Percentiles rank a stretch among this genome's conserved stretches.
These are phyloP conservation scores for Trametes elegans DNA, from an alignment of 768 basidiomycete species.

Conservation along the genomic window DNA sequence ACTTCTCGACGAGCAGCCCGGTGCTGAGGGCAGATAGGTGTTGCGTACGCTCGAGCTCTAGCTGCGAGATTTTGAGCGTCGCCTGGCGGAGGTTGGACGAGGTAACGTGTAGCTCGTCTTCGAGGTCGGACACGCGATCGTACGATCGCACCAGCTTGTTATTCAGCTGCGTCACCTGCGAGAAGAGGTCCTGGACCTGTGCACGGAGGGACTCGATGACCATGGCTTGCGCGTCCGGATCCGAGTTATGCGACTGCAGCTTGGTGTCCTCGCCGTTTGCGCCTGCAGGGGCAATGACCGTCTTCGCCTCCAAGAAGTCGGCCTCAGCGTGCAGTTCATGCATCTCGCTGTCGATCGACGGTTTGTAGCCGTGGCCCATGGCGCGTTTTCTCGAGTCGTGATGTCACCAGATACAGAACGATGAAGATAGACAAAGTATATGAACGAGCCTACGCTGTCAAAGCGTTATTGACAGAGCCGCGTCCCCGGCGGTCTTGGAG, in stretches of 20 bases:
- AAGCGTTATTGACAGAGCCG: too few relatives aligned
- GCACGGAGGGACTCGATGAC: slow-evolving; percentile 77
- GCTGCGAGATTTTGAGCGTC: slow-evolving; percentile 65
- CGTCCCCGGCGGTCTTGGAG: not conserved
- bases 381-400: not conserved
- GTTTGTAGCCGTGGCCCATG: slow-evolving; percentile 16
- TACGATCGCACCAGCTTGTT: slow-evolving; percentile 90
- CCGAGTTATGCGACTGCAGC: slow-evolving; percentile 23
- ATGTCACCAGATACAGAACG: not conserved
- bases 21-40: slow-evolving; percentile 90
- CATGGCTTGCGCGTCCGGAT: slow-evolving; percentile 73
- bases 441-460: not conserved
- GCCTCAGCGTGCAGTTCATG: slow-evolving; percentile 24
- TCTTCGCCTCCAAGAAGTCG: slow-evolving; percentile 24
- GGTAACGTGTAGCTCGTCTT: slow-evolving; percentile 79
- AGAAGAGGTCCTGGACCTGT: slow-evolving; percentile 84
- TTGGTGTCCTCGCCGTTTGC: slow-evolving; percentile 20
- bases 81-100: slow-evolving; percentile 57
- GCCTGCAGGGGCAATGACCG: slow-evolving; percentile 13
- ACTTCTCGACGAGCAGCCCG: slow-evolving; percentile 87
- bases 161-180: slow-evolving; percentile 90
- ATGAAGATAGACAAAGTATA: not conserved
- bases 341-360: slow-evolving; percentile 24
- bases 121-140: slow-evolving; percentile 88
- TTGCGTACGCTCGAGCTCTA: slow-evolving; percentile 82